phyloP scores from a whole-genome alignment of 441 rosid genomes.

The Breynia disticha region DNA sequence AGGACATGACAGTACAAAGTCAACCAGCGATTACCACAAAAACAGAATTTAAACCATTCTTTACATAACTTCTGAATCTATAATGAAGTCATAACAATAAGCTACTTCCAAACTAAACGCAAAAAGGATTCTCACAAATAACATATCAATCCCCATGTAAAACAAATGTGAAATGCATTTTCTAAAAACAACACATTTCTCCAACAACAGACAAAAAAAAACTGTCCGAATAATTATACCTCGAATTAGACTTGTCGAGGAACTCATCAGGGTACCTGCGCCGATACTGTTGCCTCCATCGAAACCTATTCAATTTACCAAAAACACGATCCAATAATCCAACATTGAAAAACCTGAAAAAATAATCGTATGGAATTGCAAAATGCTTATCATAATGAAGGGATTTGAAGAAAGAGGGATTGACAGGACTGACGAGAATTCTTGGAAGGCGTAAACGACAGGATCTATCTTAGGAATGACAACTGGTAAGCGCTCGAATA shows the following conservation, averaged over 20 bases:
- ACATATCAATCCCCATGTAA: not conserved
- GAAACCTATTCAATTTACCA: constrained; percentile 34
- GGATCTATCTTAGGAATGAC: constrained; percentile 84
- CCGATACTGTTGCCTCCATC: constrained; percentile 76
- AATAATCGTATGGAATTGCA: too few species aligned
- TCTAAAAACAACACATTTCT: not conserved
- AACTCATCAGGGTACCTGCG: constrained; percentile 87
- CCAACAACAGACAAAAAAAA: not conserved
- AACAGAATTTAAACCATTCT: too few species aligned
- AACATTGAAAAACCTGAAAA: too few species aligned
- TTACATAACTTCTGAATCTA: too few species aligned
- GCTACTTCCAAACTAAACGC: too few species aligned
- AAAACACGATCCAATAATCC: not conserved
- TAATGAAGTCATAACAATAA: too few species aligned
- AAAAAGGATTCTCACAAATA: not conserved
- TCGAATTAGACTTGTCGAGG: constrained; percentile 69
- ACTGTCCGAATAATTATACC: constrained; percentile 21
- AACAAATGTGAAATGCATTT: not conserved
- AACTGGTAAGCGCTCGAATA: constrained; percentile 82
- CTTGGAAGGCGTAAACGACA: constrained; percentile 73
- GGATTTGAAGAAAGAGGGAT: too few species aligned
- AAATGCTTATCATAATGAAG: too few species aligned
- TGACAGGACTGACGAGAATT: constrained; percentile 62
- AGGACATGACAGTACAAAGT: too few species aligned
- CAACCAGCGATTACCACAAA: too few species aligned